Conservation (phyloP, 345 rosid species). For the Eucalyptus victrix region DNA sequence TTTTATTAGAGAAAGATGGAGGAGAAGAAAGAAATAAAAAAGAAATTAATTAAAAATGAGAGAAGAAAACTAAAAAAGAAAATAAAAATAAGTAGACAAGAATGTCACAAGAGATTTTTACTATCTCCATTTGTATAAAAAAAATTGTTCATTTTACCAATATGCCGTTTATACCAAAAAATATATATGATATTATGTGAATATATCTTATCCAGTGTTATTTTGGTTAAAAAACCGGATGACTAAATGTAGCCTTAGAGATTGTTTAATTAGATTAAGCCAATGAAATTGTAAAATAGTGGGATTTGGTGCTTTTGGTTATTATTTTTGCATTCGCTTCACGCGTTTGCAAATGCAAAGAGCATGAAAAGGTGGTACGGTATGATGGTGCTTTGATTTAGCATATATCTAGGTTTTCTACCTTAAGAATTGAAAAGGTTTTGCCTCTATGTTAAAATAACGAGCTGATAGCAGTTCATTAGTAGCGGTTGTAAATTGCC, state of each 20-base stretch:
- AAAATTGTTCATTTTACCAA: no score
- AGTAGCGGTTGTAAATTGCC: neutral
- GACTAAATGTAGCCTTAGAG: no score
- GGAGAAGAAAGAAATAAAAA: no score
- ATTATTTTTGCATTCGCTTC: neutral
- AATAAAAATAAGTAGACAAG: no score
- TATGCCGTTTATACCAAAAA: no score
- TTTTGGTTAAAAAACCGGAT: no score
- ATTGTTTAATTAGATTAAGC: neutral
- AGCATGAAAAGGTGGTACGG: neutral
- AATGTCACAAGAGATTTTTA: no score
- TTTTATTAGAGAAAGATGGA: no score
- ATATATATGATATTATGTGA: rapidly evolving
- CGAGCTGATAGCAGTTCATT: neutral
- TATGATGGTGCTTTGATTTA: neutral
- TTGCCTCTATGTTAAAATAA: neutral
- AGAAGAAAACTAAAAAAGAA: no score
- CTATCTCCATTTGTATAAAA: no score
- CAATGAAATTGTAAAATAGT: neutral
- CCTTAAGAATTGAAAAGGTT: neutral
- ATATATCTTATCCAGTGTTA: no score
- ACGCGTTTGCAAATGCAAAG: neutral
- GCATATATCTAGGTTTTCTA: neutral
- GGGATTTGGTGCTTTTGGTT: neutral
- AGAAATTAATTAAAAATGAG: no score